Conservation (phyloP, 192 early-diverging fungal genomes). For the Podila epigama region DNA sequence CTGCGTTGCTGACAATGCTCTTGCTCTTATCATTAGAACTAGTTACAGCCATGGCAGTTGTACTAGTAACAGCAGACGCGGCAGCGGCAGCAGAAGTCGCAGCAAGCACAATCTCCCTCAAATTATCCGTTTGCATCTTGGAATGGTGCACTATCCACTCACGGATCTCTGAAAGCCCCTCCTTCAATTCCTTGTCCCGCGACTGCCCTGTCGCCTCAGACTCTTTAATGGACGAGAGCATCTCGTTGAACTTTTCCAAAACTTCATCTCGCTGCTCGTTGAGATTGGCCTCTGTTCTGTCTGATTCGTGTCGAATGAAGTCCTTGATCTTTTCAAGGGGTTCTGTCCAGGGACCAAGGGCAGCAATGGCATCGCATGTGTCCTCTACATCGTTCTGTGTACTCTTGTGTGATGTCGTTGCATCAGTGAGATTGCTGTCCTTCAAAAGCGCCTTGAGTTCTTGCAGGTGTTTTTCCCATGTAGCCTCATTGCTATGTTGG, state of each 20-base stretch:
- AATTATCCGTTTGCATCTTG: constrained; percentile 33
- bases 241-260: constrained; percentile 28
- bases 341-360: not conserved
- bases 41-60: not conserved
- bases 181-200: constrained; percentile 2
- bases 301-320: constrained; percentile 22
- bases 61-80: not conserved
- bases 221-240: constrained; percentile 24
- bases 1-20: not conserved
- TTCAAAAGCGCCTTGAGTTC: not conserved
- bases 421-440: not conserved
- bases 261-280: constrained; percentile 41
- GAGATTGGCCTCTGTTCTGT: constrained; percentile 15
- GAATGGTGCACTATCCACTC: constrained; percentile 42
- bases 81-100: not conserved
- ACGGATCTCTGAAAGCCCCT: constrained; percentile 30
- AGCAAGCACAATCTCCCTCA: constrained; percentile 33
- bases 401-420: not conserved
- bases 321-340: constrained; percentile 18
- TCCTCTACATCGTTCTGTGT: not conserved
- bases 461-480: not conserved
- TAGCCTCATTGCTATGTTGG: not conserved
- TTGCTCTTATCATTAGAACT: not conserved
- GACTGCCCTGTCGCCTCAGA: not conserved
- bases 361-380: not conserved